Evolutionary conservation across 2,329 filamentous ascomycete genomes (phyloP).

Genomic region (Botrytis hyacinthi): DNA sequence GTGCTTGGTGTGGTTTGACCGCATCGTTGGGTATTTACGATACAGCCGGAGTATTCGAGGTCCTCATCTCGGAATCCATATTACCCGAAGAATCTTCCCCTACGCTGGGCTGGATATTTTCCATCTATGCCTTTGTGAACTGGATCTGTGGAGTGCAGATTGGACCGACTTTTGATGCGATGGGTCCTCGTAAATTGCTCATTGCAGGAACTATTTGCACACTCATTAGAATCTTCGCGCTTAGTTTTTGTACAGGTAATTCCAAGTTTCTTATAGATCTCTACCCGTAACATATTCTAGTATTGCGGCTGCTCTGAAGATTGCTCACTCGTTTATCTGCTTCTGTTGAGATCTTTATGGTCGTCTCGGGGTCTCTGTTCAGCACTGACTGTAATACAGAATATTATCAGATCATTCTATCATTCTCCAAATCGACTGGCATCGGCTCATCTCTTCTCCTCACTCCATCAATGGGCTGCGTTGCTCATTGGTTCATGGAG

Average conservation of each 20-base stretch:
- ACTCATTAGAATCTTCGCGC: constrained; percentile 21
- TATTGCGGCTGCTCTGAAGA: neutral
- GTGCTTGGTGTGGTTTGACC: constrained; percentile 74
- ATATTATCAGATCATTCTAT: constrained; percentile 69
- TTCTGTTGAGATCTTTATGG: neutral
- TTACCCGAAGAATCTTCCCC: constrained; percentile 52
- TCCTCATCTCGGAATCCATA: constrained; percentile 54
- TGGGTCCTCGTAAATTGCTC: constrained; percentile 41
- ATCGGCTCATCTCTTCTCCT: constrained; percentile 76
- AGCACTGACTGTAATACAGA: constrained; percentile 20
- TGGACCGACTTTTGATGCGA: constrained; percentile 30
- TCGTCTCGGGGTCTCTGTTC: neutral
- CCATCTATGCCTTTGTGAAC: constrained; percentile 45
- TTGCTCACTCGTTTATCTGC: neutral
- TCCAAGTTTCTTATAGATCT: neutral
- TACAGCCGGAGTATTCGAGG: constrained; percentile 71
- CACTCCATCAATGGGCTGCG: constrained; percentile 67
- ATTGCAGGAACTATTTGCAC: constrained; percentile 28
- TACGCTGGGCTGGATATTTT: constrained; percentile 57
- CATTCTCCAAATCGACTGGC: constrained; percentile 74
- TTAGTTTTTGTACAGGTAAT: constrained; percentile 24
- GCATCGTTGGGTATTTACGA: constrained; percentile 81
- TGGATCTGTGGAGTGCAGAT: constrained; percentile 27
- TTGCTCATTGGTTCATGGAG: constrained; percentile 78
- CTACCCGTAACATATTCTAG: neutral